Base-by-base conservation (phyloP, 352 stramenopile genomes). In the Elongisporangium prolatum region DNA sequence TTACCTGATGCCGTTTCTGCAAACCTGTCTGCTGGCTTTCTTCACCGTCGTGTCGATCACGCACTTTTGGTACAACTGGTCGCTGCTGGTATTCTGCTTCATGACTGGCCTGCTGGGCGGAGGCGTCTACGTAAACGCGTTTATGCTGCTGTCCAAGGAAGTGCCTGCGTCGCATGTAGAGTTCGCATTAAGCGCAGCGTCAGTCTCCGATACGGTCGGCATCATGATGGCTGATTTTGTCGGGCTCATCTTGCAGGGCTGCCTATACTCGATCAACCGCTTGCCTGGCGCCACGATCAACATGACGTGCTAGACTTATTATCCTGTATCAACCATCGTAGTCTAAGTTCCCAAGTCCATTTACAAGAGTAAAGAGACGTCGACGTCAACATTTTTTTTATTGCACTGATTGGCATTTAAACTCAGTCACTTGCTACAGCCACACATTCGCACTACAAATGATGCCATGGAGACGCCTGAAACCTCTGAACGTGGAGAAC, bases 51-150 rank as follows among this genome's bases (percentile, higher is more conserved):
- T 96, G 21, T 90, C 88, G 7, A 67, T 80, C 2, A 80, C 78
- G 25, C 85, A 97, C 61, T 77, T 85, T 25, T 90, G 75, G 75
- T 97, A 97, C 74, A 91, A 96, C 65, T 94, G 79, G 75, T 69
- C 72, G 2, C 67, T 97, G 28, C 62, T 97, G 22, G 18, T 82
- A 21, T 65, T 93, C 21, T 95, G 86, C 60, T 96, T 98, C 25
- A 64, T 88, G 57, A 88, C 89, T 1, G 93, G 95, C 5, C 70
- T 97, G 14, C 69, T 98, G 7, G 94, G 91, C 40, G 92, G 91
- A 2, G 83, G 69, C 52, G 89, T 97, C 18, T 97, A 97, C 64
- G 88, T 98, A 48, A 95, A 98, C 56, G 94, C 86, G 0, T 98
- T 90, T 67, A 96, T 84, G 50, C 71, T 96, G 48, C 75, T 98